Percentiles rank a stretch among this genome's conserved stretches.
phyloP scores from a whole-genome alignment of 805 yeast species.

The Grigorovia jiainica region DNA sequence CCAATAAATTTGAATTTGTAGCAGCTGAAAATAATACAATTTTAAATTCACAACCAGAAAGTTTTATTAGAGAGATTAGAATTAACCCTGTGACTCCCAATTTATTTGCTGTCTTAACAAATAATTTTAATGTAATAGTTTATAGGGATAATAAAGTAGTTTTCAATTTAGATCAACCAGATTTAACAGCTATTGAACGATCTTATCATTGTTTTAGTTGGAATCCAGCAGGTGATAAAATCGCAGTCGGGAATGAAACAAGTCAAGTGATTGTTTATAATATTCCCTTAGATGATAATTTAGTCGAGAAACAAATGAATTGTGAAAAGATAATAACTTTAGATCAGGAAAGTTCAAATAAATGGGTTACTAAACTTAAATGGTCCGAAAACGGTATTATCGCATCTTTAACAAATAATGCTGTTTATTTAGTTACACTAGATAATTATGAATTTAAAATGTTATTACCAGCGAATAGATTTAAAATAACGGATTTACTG shows the following conservation, averaged over 20 bases:
- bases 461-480: conserved; percentile 10
- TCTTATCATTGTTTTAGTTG: conserved; percentile 22
- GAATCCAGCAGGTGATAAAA: conserved; percentile 15
- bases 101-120: conserved; percentile 20
- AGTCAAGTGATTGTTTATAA: conserved; percentile 15
- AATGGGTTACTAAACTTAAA: conserved; percentile 18
- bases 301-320: background rate
- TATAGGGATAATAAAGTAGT: conserved; percentile 10
- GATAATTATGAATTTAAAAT: background rate
- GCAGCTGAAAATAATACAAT: conserved; percentile 15
- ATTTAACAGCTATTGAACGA: conserved; percentile 7
- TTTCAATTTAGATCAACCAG: conserved; percentile 16
- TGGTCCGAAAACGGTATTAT: conserved; percentile 10
- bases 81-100: conserved; percentile 15
- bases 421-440: conserved; percentile 11
- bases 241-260: conserved; percentile 22
- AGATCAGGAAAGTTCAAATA: background rate
- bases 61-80: conserved; percentile 13
- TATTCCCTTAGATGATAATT: no score
- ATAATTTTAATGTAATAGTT: conserved; percentile 21
- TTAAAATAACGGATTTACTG: conserved; percentile 15
- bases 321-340: background rate
- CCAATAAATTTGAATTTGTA: conserved; percentile 23
- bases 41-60: conserved; percentile 23
- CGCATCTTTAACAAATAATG: conserved; percentile 17